Evolutionary conservation across 2,329 filamentous ascomycete genomes (phyloP), one percentile per base, ranked within the genome.

Genomic region (Neofusicoccum ribis): DNA sequence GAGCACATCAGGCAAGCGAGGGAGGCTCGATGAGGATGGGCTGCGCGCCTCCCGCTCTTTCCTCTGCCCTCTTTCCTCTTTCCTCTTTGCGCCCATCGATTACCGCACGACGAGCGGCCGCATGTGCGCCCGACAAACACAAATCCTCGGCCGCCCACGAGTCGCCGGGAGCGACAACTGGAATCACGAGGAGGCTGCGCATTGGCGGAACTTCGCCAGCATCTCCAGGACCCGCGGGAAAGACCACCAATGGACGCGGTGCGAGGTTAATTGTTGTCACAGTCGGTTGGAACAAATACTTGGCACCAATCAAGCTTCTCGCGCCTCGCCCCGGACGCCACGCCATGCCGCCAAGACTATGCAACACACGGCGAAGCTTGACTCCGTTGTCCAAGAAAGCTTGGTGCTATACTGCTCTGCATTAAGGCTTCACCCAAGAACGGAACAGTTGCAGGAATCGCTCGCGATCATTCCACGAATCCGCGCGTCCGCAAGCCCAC

Each of bases 371-470:
- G 15, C 43, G 34, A 60, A 47, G 56, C 56, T 60, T 60, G 56
- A 23, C 36, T 9, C 27, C 14, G n/a, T 36, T 59, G n/a, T 34
- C 41, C 56, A 39, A 52, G 56, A 47, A 60, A 60, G 56, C 56
- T 60, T 60, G 56, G 43, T 60, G 43, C 17, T 17, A 37, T 47
- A 23, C 15, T 15, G 9, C 43, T 8, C 27, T 3, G 31, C 34
- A 4, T 46, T 37, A 23, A 9, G 6, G 47, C 41, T 43, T 47
- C 37, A n/a, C 41, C 8, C 27, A 31, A 60, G 15, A 27, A 43
- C 15, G 34, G 36, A 41, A 11, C n/a, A 23, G 12, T 39, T 17
- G 50, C 36, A 37, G 27, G 5, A 27, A 7, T n/a, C 14, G 6
- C 5, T 23, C 5, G 2, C 8, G n/a, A 5, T 37, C 51, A 9